Base-by-base conservation (phyloP, 1,284 basidiomycete species). In the Porodaedalea pini region DNA sequence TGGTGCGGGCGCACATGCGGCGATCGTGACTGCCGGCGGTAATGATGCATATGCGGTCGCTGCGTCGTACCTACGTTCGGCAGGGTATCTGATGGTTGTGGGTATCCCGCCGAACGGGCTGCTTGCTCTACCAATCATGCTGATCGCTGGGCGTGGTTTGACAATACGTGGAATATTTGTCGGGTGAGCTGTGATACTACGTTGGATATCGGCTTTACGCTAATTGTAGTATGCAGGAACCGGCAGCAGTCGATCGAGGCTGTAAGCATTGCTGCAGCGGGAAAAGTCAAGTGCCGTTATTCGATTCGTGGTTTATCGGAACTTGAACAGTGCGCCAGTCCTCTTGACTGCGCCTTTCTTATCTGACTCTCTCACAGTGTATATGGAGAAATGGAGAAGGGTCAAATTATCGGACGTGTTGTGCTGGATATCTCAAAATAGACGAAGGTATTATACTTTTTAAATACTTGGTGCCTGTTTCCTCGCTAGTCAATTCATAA, bases 231-330 rank as follows among this genome's bases (percentile, higher is more conserved):
- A 37, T 32, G 36, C 19, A 50, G 78, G 15, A 86, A 85, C 66
- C 78, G 88, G 44, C 86, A 88, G 66, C 90, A 92, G 65, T 80
- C 87, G 5, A 67, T 76, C n/a, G 89, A 93, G 67, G 86, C 90
- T 1, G 70, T 93, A 29, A 78, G 81, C 1, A 82, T 92, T 27
- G 90, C 87, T 6, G 80, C 86, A 0, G 66, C 73, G 6, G 90
- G 88, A 11, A 78, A 80, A 47, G 85, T 91, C 51, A 84, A 80
- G 66, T 82, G 82, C 59, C 75, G 76, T 59, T 88, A 76, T 67
- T 67, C 66, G 50, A 61, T 75, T 53, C 78, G 76, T 68, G 75
- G 75, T 1, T 72, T 90, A 37, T 66, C 70, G 1, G 76, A 79
- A 15, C 78, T 91, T 47, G 71, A 78, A 40, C 69, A 73, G 81